phyloP scores from a whole-genome alignment of 1,284 basidiomycete species.

The Heterobasidion irregulare region DNA sequence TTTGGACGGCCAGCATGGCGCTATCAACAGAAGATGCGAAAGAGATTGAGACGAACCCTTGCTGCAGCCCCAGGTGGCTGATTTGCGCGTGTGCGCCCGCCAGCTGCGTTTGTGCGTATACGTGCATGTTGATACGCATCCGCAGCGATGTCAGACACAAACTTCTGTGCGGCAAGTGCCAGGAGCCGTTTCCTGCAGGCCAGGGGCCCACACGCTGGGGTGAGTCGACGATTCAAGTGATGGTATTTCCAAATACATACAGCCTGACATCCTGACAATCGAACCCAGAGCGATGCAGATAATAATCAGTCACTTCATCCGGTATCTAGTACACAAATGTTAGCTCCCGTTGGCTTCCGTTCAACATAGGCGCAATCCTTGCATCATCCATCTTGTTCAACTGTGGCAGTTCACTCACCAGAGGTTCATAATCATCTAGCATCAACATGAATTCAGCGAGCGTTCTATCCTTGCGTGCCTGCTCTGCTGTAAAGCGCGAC shows the following conservation, averaged over 20 bases:
- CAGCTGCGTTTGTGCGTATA: constrained; percentile 76
- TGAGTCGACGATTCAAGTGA: neutral
- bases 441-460: constrained; percentile 92
- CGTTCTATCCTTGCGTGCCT: constrained; percentile 81
- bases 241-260: constrained; percentile 37
- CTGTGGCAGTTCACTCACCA: constrained; percentile 39
- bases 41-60: constrained; percentile 34
- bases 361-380: neutral
- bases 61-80: constrained; percentile 48
- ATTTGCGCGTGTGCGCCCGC: constrained; percentile 57
- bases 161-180: constrained; percentile 95
- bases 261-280: constrained; percentile 90
- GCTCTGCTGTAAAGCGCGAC: constrained; percentile 69
- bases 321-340: constrained; percentile 66
- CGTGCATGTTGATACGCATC: constrained; percentile 98
- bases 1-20: neutral
- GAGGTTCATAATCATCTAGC: constrained; percentile 94
- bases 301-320: constrained; percentile 97
- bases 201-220: neutral
- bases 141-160: constrained; percentile 93
- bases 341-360: neutral
- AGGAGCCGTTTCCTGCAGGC: constrained; percentile 78
- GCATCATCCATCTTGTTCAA: no score
- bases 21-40: neutral
- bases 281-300: constrained; percentile 93